phyloP scores from a whole-genome alignment of 495 filamentous ascomycete genomes.

The Terfezia claveryi region DNA sequence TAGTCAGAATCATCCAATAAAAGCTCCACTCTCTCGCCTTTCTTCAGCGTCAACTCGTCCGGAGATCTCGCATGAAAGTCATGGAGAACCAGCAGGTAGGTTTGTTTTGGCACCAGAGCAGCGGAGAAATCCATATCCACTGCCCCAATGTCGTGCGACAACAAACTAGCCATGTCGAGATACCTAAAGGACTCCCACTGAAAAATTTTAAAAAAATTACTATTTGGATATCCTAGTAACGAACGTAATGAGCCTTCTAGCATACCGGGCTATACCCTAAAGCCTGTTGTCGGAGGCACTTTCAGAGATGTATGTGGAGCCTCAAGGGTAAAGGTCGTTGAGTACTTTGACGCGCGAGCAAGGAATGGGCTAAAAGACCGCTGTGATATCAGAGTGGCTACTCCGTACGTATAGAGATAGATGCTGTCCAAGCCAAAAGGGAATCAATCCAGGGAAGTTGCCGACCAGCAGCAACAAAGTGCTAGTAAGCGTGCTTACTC shows the following conservation, averaged over 20 bases:
- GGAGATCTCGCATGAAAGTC: slow-evolving; percentile 76
- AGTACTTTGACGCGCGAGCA: background rate
- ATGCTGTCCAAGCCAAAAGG: slow-evolving; percentile 2
- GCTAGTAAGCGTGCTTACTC: background rate
- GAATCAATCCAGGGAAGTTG: background rate
- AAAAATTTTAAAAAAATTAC: no score
- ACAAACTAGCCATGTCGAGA: slow-evolving; percentile 1
- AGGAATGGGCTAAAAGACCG: background rate
- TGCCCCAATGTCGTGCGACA: background rate
- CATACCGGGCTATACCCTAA: background rate
- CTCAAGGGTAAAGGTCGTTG: background rate
- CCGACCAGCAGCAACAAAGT: background rate
- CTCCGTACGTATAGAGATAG: background rate
- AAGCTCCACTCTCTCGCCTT: slow-evolving; percentile 75
- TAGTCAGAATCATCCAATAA: slow-evolving; percentile 72
- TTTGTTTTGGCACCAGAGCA: background rate
- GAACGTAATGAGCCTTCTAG: background rate
- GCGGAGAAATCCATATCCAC: background rate
- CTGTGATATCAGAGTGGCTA: background rate
- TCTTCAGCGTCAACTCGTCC: slow-evolving; percentile 74
- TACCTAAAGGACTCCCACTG: background rate
- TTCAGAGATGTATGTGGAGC: background rate
- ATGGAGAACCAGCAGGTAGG: slow-evolving; percentile 23
- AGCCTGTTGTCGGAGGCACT: background rate
- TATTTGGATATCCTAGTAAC: background rate